Conservation (phyloP, 2,329 filamentous ascomycete species). For the Aspergillus sp. region DNA sequence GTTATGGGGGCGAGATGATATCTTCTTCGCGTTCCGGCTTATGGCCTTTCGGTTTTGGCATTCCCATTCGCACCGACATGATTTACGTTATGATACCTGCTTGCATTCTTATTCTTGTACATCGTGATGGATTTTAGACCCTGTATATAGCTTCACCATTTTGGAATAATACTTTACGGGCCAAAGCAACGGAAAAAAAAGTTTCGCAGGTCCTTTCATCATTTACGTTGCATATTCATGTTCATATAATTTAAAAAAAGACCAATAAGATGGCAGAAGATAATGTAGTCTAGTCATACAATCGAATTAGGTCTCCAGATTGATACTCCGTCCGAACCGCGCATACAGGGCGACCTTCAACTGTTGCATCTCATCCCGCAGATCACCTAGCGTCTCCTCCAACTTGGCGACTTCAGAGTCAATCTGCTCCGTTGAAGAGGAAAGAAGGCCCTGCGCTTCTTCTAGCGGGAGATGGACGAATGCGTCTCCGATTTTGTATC, state of each 20-base stretch:
- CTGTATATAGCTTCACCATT: slow-evolving; percentile 1
- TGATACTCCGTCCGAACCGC: slow-evolving; percentile 94
- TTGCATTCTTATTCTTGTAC: background rate
- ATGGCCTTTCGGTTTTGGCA: background rate
- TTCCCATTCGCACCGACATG: background rate
- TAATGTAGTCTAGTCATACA: background rate
- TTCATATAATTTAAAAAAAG: background rate
- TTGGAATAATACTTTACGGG: background rate
- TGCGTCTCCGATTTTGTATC: slow-evolving; percentile 94
- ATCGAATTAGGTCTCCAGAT: slow-evolving; percentile 79
- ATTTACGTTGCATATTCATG: background rate
- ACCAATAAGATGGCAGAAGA: background rate
- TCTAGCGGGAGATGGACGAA: slow-evolving; percentile 84
- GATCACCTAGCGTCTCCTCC: slow-evolving; percentile 71
- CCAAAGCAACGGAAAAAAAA: background rate
- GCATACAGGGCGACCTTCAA: slow-evolving; percentile 93
- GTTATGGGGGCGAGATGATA: background rate
- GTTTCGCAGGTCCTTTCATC: background rate
- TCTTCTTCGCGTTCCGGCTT: background rate
- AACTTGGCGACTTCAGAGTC: slow-evolving; percentile 73
- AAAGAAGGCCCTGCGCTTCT: slow-evolving; percentile 84
- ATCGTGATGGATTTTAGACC: background rate
- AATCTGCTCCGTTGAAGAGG: slow-evolving; percentile 67
- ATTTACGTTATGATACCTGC: background rate
- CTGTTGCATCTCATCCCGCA: slow-evolving; percentile 83